Evolutionary conservation across 164 flowering plant species (phyloP).

Genomic region (grape (Vitis vinifera)): DNA sequence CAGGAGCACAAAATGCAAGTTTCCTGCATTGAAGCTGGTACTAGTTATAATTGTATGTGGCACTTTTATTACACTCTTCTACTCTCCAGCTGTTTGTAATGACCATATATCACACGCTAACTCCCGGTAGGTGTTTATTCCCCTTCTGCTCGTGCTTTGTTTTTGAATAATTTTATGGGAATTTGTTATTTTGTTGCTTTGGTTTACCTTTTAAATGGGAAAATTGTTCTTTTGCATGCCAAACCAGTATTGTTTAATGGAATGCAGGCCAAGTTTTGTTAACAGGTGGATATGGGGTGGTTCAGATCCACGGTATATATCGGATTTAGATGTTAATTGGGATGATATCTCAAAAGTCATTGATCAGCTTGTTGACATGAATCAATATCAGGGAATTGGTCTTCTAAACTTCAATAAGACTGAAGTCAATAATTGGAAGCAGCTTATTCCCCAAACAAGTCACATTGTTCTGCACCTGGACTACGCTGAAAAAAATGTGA

Average conservation of each 20-base stretch:
- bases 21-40: slow-evolving; percentile 30
- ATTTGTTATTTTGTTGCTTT: too few species aligned
- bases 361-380: slow-evolving; percentile 20
- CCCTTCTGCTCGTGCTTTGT: not conserved
- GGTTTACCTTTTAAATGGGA: too few species aligned
- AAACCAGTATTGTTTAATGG: not conserved
- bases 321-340: slow-evolving; percentile 45
- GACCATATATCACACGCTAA: slow-evolving; percentile 14
- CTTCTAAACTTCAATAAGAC: slow-evolving; percentile 48
- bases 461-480: slow-evolving; percentile 33
- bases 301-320: slow-evolving; percentile 38
- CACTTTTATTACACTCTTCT: slow-evolving; percentile 24
- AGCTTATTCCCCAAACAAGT: slow-evolving; percentile 35
- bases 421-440: slow-evolving; percentile 47
- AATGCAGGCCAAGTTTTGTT: slow-evolving; percentile 29
- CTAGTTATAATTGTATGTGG: slow-evolving; percentile 28
- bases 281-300: slow-evolving; percentile 56
- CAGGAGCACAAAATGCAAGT: slow-evolving; percentile 33
- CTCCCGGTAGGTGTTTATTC: slow-evolving; percentile 17
- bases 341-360: slow-evolving; percentile 31
- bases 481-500: slow-evolving; percentile 34
- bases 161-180: not conserved
- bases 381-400: slow-evolving; percentile 47
- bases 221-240: not conserved
- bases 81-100: slow-evolving; percentile 31